These are phyloP conservation scores for Biscogniauxia marginata DNA, from an alignment of 2,329 filamentous ascomycete genomes.

Conservation along the genomic window DNA sequence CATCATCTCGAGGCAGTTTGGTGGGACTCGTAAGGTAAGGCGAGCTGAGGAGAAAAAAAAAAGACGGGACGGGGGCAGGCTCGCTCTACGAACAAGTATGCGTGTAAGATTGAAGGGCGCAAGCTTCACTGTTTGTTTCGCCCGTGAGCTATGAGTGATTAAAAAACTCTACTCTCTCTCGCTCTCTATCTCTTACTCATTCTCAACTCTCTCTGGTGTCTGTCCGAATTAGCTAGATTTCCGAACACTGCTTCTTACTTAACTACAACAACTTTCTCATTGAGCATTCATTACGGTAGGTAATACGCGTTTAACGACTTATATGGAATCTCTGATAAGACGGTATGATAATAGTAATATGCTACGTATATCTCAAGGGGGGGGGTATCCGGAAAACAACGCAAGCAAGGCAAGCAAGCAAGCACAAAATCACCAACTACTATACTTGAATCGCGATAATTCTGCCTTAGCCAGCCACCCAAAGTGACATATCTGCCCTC, in stretches of 20 bases:
- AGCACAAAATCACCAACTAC: too few relatives aligned
- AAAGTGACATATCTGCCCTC: not conserved
- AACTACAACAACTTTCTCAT: too few relatives aligned
- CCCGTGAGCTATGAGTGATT: not conserved
- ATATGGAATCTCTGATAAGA: too few relatives aligned
- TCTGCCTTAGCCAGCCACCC: too few relatives aligned
- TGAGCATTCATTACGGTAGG: too few relatives aligned
- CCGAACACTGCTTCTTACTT: not conserved
- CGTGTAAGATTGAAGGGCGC: not conserved
- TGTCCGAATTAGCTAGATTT: not conserved
- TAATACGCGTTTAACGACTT: too few relatives aligned
- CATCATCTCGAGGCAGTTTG: not conserved
- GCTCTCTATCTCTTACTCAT: not conserved
- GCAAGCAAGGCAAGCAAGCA: too few relatives aligned
- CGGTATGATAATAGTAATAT: too few relatives aligned
- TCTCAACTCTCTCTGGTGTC: not conserved
- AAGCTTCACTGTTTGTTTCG: not conserved
- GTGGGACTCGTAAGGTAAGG: not conserved
- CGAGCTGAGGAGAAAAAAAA: not conserved
- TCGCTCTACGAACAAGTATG: not conserved
- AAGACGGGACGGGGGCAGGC: not conserved
- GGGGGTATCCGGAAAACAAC: too few relatives aligned
- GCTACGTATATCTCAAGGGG: too few relatives aligned
- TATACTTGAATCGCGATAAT: too few relatives aligned
- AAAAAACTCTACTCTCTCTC: not conserved